Conservation (phyloP, 2,329 filamentous ascomycete species). For the Escovopsis weberi region DNA sequence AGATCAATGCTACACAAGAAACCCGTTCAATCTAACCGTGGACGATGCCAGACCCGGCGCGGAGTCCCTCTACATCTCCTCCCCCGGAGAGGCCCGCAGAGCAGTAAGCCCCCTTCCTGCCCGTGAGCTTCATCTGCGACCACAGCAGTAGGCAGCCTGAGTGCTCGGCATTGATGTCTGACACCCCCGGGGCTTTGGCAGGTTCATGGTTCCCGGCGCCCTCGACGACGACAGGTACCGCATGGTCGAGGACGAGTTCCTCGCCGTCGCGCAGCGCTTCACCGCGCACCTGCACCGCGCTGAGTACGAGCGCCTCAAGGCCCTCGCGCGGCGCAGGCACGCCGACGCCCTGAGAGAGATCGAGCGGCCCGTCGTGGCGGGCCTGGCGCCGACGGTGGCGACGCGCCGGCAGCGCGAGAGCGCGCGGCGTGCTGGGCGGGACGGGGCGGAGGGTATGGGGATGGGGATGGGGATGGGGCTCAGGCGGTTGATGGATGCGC, state of each 20-base stretch:
- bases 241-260: constrained; percentile 75
- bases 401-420: constrained; percentile 11
- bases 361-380: constrained; percentile 33
- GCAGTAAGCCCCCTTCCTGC: constrained; percentile 18
- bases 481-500: constrained; percentile 29
- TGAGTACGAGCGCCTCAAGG: constrained; percentile 57
- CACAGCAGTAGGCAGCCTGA: neutral
- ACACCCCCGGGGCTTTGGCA: constrained; percentile 12
- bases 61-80: constrained; percentile 35
- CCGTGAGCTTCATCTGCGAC: neutral
- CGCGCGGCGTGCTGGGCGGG: constrained; percentile 8
- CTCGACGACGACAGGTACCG: constrained; percentile 57
- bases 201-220: constrained; percentile 50
- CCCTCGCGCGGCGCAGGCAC: constrained; percentile 38
- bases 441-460: constrained; percentile 7
- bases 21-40: too few species aligned
- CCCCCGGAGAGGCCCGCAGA: constrained; percentile 33
- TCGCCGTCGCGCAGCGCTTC: constrained; percentile 51
- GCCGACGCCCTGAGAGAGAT: constrained; percentile 35
- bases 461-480: constrained; percentile 21
- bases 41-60: constrained; percentile 8
- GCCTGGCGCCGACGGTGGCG: constrained; percentile 14
- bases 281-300: constrained; percentile 64
- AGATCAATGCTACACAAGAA: too few species aligned
- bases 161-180: neutral